A percentile compares a stretch with the other conserved stretches of the same genome.
Evolutionary conservation across 2,329 filamentous ascomycete genomes (phyloP).

Genomic region (Microsporum audouinii): DNA sequence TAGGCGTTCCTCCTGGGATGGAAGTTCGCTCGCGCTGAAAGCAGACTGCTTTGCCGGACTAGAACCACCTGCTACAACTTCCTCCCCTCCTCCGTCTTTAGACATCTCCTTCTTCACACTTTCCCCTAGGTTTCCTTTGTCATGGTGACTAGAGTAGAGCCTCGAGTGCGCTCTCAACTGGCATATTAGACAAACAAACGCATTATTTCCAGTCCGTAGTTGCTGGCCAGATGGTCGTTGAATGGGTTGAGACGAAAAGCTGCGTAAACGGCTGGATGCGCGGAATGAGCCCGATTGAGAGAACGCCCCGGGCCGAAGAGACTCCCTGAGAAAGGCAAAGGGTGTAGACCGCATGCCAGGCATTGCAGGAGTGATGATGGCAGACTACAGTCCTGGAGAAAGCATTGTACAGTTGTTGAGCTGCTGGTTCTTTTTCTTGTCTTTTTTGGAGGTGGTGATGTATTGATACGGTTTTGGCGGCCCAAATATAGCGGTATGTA

Average conservation of each 20-base stretch:
- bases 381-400: not conserved
- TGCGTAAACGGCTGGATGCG: not conserved
- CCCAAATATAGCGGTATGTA: not conserved
- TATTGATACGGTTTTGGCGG: not conserved
- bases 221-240: not conserved
- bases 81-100: not conserved
- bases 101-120: not conserved
- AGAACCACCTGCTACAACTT: not conserved
- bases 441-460: not conserved
- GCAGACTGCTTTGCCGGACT: not conserved
- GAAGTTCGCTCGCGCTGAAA: conserved; percentile 23
- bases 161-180: conserved; percentile 27
- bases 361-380: not conserved
- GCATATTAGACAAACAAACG: conserved; percentile 35
- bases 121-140: not conserved
- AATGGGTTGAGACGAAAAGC: not conserved
- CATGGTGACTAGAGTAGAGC: conserved; percentile 21
- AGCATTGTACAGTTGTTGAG: not conserved
- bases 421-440: not conserved
- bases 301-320: not conserved
- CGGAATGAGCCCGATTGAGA: not conserved
- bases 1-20: conserved; percentile 42
- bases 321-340: not conserved
- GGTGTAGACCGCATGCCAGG: conserved; percentile 2
- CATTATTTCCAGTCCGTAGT: not conserved